Conservation (phyloP, 441 rosid species). For the Bruguiera hainesii region DNA sequence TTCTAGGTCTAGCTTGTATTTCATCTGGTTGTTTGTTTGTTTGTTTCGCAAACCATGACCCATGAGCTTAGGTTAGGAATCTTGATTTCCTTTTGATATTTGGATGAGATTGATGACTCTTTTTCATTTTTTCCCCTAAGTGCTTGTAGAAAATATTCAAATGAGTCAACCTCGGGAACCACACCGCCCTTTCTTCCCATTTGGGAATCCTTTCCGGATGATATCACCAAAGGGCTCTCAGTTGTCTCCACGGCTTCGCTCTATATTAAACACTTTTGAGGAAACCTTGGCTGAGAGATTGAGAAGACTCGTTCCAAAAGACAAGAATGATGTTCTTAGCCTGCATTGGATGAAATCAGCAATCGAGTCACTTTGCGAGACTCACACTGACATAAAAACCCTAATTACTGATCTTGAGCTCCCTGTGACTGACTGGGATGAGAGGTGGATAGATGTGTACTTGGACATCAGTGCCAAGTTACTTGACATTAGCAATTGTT, state of each 20-base stretch:
- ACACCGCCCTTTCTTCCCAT: constrained; percentile 65
- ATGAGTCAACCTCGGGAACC: constrained; percentile 86
- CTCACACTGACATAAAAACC: constrained; percentile 57
- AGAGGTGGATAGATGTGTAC: constrained; percentile 86
- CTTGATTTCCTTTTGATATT: background rate
- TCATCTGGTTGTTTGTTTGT: no score
- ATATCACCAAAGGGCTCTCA: constrained; percentile 64
- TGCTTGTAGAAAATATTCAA: constrained; percentile 36
- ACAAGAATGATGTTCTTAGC: constrained; percentile 52
- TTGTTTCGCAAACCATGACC: no score
- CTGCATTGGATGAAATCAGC: constrained; percentile 83
- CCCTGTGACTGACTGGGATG: constrained; percentile 90
- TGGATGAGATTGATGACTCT: background rate
- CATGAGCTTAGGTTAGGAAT: background rate
- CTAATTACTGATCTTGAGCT: constrained; percentile 76
- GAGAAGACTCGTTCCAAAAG: constrained; percentile 56
- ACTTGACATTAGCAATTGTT: constrained; percentile 74
- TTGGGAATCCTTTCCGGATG: constrained; percentile 82
- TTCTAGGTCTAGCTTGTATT: no score
- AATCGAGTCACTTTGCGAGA: constrained; percentile 64
- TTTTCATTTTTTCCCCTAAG: background rate
- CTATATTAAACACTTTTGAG: constrained; percentile 60
- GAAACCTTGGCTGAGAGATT: constrained; percentile 53
- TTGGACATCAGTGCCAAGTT: constrained; percentile 83
- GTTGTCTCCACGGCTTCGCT: constrained; percentile 46